Evolutionary conservation across 176 grass and related monocot species (phyloP).

Genomic region (Pontederia paniculata): DNA sequence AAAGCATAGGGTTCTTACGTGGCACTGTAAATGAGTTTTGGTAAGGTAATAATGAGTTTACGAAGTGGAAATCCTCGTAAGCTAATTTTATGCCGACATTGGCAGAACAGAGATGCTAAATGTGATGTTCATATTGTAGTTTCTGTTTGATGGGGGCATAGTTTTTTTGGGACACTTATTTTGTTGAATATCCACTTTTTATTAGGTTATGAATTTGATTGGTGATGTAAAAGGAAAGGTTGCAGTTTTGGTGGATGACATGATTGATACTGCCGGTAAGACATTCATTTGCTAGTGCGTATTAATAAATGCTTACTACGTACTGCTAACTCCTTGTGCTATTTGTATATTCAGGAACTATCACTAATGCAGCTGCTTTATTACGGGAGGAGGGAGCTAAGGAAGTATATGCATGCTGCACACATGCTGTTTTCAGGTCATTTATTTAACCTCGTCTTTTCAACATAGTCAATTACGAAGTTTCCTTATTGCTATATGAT

Average conservation of each 20-base stretch:
- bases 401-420: conserved; percentile 12
- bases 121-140: neutral
- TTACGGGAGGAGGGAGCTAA: neutral
- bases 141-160: neutral
- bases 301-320: neutral
- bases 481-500: too few species aligned
- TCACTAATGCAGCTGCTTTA: conserved; percentile 11
- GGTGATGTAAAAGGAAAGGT: conserved; percentile 15
- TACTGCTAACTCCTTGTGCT: neutral
- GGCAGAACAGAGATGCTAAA: neutral
- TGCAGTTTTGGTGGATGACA: conserved; percentile 15
- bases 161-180: neutral
- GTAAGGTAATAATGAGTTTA: too few species aligned
- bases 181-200: too few species aligned
- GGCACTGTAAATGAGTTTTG: too few species aligned
- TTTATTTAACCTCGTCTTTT: neutral
- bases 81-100: too few species aligned
- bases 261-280: conserved; percentile 16
- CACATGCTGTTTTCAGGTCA: conserved; percentile 14
- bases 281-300: neutral
- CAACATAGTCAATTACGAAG: neutral
- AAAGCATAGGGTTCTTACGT: too few species aligned
- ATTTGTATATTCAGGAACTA: conserved; percentile 8
- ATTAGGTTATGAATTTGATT: conserved; percentile 15
- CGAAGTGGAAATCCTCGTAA: too few species aligned